Evolutionary conservation across 2,329 filamentous ascomycete species (phyloP).

Genomic region (Harringtonia lauricola): DNA sequence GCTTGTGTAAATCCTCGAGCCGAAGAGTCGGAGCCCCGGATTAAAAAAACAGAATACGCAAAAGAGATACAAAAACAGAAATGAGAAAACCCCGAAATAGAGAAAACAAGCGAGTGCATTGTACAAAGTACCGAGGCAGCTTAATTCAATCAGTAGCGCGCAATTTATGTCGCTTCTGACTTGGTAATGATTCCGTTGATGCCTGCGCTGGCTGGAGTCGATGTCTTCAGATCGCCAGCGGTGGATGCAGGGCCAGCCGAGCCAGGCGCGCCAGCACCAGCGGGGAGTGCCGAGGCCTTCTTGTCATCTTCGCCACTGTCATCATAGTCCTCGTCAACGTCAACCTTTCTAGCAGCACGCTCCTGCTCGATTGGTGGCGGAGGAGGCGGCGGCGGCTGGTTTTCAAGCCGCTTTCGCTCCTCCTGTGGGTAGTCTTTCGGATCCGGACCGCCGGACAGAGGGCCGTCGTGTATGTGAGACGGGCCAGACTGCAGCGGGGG

Average conservation of each 20-base stretch:
- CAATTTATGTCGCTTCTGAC: conserved; percentile 25
- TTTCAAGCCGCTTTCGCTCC: conserved; percentile 43
- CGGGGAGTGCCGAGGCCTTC: conserved; percentile 31
- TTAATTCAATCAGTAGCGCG: too few relatives aligned
- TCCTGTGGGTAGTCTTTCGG: conserved; percentile 42
- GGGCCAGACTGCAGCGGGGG: conserved; percentile 53
- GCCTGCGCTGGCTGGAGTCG: conserved; percentile 34
- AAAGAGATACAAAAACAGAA: too few relatives aligned
- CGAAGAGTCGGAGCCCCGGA: too few relatives aligned
- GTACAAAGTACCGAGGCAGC: too few relatives aligned
- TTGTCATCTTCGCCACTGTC: conserved; percentile 85
- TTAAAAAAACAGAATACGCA: too few relatives aligned
- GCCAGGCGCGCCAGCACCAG: conserved; percentile 1
- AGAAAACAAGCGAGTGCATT: too few relatives aligned
- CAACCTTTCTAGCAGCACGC: conserved; percentile 82
- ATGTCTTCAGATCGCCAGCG: conserved; percentile 41
- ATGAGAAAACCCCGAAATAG: too few relatives aligned
- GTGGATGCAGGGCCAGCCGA: conserved; percentile 25
- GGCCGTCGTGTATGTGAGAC: conserved; percentile 41
- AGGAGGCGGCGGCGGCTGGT: conserved; percentile 31
- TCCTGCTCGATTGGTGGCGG: conserved; percentile 61
- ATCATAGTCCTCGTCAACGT: conserved; percentile 95
- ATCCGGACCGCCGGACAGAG: conserved; percentile 25
- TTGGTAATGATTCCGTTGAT: conserved; percentile 41
- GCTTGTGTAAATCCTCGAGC: too few relatives aligned